phyloP scores from a whole-genome alignment of 306 rosid species.

The Astragalus membranaceus region DNA sequence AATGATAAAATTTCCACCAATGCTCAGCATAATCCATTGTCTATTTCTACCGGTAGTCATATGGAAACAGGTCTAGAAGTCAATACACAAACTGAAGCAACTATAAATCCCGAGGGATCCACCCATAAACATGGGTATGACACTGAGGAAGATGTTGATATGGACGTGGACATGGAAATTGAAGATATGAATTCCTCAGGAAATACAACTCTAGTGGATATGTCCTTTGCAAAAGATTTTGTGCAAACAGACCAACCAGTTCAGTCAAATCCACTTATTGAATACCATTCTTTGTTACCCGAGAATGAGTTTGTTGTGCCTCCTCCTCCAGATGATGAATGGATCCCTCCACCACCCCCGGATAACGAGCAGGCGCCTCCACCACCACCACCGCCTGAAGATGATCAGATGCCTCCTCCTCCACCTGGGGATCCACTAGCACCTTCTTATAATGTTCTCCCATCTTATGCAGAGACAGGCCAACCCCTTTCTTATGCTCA shows the following conservation, averaged over 20 bases:
- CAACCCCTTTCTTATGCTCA: slow-evolving; percentile 55
- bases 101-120: slow-evolving; percentile 34
- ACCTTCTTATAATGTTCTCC: slow-evolving; percentile 37
- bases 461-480: slow-evolving; percentile 54
- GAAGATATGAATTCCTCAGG: slow-evolving; percentile 59
- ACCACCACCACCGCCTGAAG: slow-evolving; percentile 85
- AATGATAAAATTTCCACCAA: slow-evolving; percentile 12
- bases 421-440: slow-evolving; percentile 77
- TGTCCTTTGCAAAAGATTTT: slow-evolving; percentile 22
- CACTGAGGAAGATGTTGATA: slow-evolving; percentile 74
- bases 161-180: slow-evolving; percentile 99
- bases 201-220: slow-evolving; percentile 23
- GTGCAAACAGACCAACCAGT: slow-evolving; percentile 30
- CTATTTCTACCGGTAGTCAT: slow-evolving; percentile 24
- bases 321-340: slow-evolving; percentile 87
- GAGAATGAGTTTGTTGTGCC: slow-evolving; percentile 48
- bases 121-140: slow-evolving; percentile 27
- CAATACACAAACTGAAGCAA: slow-evolving; percentile 35
- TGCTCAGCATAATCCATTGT: slow-evolving; percentile 29
- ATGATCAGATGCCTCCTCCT: slow-evolving; percentile 72
- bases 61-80: slow-evolving; percentile 20
- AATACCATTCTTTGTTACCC: slow-evolving; percentile 21
- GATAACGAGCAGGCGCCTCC: slow-evolving; percentile 83
- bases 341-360: slow-evolving; percentile 99
- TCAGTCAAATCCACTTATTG: slow-evolving; percentile 29